These are phyloP conservation scores for Stephania japonica DNA, from an alignment of 164 flowering plant species.

Conservation along the genomic window DNA sequence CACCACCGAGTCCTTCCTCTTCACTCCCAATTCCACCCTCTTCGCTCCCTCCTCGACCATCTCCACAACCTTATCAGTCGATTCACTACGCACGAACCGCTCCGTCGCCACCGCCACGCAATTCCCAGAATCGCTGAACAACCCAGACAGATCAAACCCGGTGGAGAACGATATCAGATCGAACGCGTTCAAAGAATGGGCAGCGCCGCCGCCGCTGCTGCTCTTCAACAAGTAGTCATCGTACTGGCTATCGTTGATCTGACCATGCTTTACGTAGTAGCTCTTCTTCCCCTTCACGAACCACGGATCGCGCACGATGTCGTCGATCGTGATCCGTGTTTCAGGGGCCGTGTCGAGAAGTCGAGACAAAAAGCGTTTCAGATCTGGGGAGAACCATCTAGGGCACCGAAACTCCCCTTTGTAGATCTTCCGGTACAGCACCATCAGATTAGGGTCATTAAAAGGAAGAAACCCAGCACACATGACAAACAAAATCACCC, in stretches of 20 bases:
- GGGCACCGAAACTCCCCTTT: conserved; percentile 62
- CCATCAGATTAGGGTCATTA: conserved; percentile 61
- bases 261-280: conserved; percentile 11
- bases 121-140: conserved; percentile 26
- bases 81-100: conserved; percentile 30
- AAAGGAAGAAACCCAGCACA: conserved; percentile 64
- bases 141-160: conserved; percentile 45
- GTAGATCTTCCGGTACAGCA: conserved; percentile 62
- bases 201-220: background rate
- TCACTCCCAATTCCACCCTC: conserved; percentile 22
- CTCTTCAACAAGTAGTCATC: conserved; percentile 3
- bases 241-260: conserved; percentile 14
- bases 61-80: conserved; percentile 36
- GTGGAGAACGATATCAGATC: conserved; percentile 59
- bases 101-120: conserved; percentile 8
- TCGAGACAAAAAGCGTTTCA: conserved; percentile 38
- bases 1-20: conserved; percentile 33
- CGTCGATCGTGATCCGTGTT: conserved; percentile 51
- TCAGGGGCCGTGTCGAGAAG: conserved; percentile 46
- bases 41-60: conserved; percentile 30
- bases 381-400: conserved; percentile 53
- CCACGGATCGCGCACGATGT: conserved; percentile 55
- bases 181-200: conserved; percentile 43
- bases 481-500: conserved; percentile 53
- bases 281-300: conserved; percentile 36